Evolutionary conservation across 164 flowering plant genomes (phyloP).

Genomic region (Chimonanthus praecox): DNA sequence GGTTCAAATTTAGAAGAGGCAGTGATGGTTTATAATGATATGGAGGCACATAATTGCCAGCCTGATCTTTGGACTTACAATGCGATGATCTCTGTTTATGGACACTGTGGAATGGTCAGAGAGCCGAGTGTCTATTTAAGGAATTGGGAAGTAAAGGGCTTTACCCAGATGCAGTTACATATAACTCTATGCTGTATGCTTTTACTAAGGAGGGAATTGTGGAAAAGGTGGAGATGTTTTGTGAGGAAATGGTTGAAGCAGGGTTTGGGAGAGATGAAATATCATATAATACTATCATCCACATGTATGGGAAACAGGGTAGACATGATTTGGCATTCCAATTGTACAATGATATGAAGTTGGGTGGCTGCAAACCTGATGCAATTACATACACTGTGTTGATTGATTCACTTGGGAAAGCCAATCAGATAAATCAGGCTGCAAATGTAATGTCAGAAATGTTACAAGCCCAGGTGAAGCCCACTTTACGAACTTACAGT

Average conservation of each 20-base stretch:
- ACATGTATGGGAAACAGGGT: constrained; percentile 96
- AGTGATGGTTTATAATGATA: constrained; percentile 49
- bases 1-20: constrained; percentile 79
- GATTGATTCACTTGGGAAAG: constrained; percentile 92
- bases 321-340: constrained; percentile 62
- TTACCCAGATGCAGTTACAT: constrained; percentile 87
- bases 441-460: constrained; percentile 81
- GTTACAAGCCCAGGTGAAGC: constrained; percentile 68
- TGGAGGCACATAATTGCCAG: constrained; percentile 54
- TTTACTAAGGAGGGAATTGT: constrained; percentile 82
- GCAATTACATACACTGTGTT: constrained; percentile 81
- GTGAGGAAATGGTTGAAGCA: constrained; percentile 60
- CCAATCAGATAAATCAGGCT: constrained; percentile 59
- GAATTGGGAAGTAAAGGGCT: constrained; percentile 67
- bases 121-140: constrained; percentile 65
- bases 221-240: constrained; percentile 55
- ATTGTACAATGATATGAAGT: constrained; percentile 69
- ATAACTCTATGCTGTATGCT: constrained; percentile 86
- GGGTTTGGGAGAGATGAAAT: constrained; percentile 86
- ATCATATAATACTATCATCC: constrained; percentile 84
- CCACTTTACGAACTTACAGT: constrained; percentile 77
- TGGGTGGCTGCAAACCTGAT: constrained; percentile 65
- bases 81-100: constrained; percentile 94
- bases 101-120: constrained; percentile 60
- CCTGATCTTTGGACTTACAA: constrained; percentile 98